These are phyloP conservation scores for Colletotrichum sp. DNA, from an alignment of 2,329 filamentous ascomycete species.

Conservation along the genomic window DNA sequence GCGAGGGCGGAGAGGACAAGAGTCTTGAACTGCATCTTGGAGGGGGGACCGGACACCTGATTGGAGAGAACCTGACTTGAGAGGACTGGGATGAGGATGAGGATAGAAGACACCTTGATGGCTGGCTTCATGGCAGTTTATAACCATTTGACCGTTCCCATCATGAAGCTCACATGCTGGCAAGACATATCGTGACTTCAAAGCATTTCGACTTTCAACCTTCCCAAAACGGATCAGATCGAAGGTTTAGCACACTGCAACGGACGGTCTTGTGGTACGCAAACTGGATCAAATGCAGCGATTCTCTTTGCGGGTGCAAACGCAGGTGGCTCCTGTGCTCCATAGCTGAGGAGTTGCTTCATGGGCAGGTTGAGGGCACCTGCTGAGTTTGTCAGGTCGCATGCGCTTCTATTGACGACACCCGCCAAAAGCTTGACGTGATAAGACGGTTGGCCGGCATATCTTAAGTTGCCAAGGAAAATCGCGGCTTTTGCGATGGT, in stretches of 20 bases:
- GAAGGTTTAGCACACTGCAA: neutral
- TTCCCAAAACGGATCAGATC: slow-evolving; percentile 9
- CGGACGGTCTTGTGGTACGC: neutral
- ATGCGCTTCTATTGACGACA: slow-evolving; percentile 4
- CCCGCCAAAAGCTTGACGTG: neutral
- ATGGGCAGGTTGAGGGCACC: neutral
- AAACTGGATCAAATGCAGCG: neutral
- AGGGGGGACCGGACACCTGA: neutral
- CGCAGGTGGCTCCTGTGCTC: neutral
- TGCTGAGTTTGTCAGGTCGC: neutral
- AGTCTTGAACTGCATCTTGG: slow-evolving; percentile 16
- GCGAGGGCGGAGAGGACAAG: slow-evolving; percentile 14
- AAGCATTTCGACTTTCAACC: neutral
- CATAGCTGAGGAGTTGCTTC: neutral
- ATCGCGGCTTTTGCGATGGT: slow-evolving; percentile 11
- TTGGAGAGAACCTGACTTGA: neutral
- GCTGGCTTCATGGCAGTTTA: neutral
- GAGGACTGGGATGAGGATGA: slow-evolving; percentile 3
- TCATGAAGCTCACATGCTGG: neutral
- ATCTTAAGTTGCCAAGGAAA: slow-evolving; percentile 4
- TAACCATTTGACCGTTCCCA: neutral
- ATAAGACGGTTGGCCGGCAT: slow-evolving; percentile 1
- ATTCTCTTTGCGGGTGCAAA: neutral
- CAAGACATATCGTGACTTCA: neutral
- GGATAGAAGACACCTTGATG: slow-evolving; percentile 2